Evolutionary conservation across 2,329 filamentous ascomycete species (phyloP), one percentile per base, ranked within the genome.

Genomic region (Botrytis hyacinthi): DNA sequence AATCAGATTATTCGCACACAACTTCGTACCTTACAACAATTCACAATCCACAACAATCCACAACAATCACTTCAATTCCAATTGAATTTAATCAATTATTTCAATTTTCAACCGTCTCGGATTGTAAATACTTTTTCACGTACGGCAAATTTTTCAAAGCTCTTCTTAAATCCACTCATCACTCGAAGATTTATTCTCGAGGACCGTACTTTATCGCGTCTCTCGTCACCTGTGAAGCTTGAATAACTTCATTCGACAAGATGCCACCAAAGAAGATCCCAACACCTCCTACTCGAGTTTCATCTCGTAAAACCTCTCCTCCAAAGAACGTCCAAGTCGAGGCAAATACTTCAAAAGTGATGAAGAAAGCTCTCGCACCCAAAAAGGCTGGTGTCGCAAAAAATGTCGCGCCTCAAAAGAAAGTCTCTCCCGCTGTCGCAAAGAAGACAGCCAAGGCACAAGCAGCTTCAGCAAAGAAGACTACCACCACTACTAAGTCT

Each of bases 341-440:
- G 35, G 59, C 54, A 60, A 70, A 44, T 37, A 63, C 68, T 37
- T 60, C 68, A 18, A 70, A 32, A 51, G 57, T 59, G 3, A 42
- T 60, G 57, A 73, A 46, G 66, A 73, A 60, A 44, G 18, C 35
- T 44, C 44, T 62, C 35, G 71, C 71, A 22, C 54, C 66, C 3
- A 73, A 73, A 66, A 70, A 71, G 44, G 18, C 22, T 37, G 57
- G 29, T 57, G 66, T 61, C 37, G 22, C 62, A 46, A 72, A 72
- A 54, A 68, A 68, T 18, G 62, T 37, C 46, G 62, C 71, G n/a
- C 35, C 54, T 29, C 76, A 46, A 78, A 79, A 74, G 78, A 81
- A 75, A 78, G 78, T 57, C 26, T 42, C 66, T 80, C 79, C 71
- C 8, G 29, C 63, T 61, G 71, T 57, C n/a, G 44, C 71, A 59